phyloP scores from a whole-genome alignment of 1,284 basidiomycete genomes.

The Pseudozyma tsukubaensis region DNA sequence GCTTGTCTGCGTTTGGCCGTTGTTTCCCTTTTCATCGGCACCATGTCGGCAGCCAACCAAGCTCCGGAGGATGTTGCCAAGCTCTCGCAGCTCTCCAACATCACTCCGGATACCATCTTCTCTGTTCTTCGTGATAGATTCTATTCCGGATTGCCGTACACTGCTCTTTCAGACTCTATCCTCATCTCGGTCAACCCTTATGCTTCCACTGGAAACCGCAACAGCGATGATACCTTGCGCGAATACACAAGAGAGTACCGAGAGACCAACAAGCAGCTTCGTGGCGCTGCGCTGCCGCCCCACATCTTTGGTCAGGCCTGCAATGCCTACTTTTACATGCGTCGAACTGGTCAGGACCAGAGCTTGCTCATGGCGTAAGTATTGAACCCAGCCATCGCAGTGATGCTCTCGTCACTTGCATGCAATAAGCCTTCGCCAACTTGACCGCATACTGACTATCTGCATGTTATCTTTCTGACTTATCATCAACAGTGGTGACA shows the following conservation, averaged over 20 bases:
- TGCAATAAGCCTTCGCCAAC: too few relatives aligned
- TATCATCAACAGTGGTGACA: conserved; percentile 78
- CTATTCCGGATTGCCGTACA: conserved; percentile 61
- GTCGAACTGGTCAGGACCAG: conserved; percentile 91
- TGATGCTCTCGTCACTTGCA: background rate
- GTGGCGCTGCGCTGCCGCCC: conserved; percentile 72
- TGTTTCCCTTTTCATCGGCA: background rate
- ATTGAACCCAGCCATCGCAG: background rate
- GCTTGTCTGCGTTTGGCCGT: conserved; percentile 31
- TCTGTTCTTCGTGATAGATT: conserved; percentile 60
- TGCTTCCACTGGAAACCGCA: conserved; percentile 60
- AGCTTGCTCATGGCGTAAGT: conserved; percentile 72
- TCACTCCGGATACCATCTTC: conserved; percentile 56
- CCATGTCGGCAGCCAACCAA: conserved; percentile 34
- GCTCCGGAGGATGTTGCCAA: conserved; percentile 46
- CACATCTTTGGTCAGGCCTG: conserved; percentile 90
- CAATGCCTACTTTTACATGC: conserved; percentile 96
- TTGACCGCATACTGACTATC: background rate
- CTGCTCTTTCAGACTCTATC: conserved; percentile 62
- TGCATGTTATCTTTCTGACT: background rate
- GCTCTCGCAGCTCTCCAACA: conserved; percentile 49
- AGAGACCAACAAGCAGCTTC: conserved; percentile 51
- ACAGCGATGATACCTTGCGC: conserved; percentile 63
- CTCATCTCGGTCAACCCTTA: conserved; percentile 66
- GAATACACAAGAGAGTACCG: conserved; percentile 63